Percentiles rank a stretch among this genome's conserved stretches.
phyloP scores from a whole-genome alignment of 1,284 basidiomycete species.

The Leccinum colubrinum region DNA sequence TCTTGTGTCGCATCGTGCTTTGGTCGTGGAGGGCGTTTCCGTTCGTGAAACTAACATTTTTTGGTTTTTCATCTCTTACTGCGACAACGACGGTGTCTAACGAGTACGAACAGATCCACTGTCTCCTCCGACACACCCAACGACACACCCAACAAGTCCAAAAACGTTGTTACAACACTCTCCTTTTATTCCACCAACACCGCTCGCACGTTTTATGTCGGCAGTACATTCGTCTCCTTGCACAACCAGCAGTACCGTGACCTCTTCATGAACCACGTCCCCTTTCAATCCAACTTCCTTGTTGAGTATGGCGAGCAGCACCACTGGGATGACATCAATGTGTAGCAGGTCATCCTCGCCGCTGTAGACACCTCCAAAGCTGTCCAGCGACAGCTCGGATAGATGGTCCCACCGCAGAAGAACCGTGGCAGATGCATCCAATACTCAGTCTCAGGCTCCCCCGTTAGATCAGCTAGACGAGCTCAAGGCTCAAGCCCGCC shows the following conservation, averaged over 20 bases:
- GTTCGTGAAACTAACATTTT: no score
- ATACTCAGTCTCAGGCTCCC: no score
- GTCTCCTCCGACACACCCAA: slow-evolving; percentile 20
- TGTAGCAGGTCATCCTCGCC: slow-evolving; percentile 47
- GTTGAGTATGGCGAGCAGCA: slow-evolving; percentile 80
- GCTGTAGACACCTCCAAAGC: no score
- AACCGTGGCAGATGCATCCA: no score
- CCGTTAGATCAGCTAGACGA: no score
- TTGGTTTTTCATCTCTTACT: background rate
- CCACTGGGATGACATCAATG: slow-evolving; percentile 72
- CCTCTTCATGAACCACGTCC: slow-evolving; percentile 56
- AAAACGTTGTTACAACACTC: slow-evolving; percentile 49
- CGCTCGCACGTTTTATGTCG: slow-evolving; percentile 75
- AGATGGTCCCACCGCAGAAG: no score
- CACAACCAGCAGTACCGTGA: slow-evolving; percentile 74
- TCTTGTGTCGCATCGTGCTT: no score
- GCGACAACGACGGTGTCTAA: slow-evolving; percentile 32
- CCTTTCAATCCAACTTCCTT: slow-evolving; percentile 65
- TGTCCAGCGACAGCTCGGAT: no score
- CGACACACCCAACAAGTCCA: slow-evolving; percentile 31
- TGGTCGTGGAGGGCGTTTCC: no score
- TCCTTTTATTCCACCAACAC: slow-evolving; percentile 59
- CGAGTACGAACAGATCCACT: slow-evolving; percentile 35
- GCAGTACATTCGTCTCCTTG: slow-evolving; percentile 74
- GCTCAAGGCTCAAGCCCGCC: no score